A percentile compares a stretch with the other conserved stretches of the same genome.
phyloP scores from a whole-genome alignment of 306 rosid species.

The Clitoria ternatea region DNA sequence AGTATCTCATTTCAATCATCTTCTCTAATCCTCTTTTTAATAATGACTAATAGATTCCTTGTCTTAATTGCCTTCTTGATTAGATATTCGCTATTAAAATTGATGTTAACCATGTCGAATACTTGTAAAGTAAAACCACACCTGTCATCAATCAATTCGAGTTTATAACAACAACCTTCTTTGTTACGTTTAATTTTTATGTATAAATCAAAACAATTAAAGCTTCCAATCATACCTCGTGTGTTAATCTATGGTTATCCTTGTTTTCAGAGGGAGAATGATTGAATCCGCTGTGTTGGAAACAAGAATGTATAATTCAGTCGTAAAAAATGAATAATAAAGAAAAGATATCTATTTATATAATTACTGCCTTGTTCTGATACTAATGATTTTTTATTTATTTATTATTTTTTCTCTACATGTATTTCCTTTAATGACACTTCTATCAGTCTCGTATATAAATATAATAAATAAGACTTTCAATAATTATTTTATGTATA shows the following conservation, averaged over 20 bases:
- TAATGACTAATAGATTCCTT: conserved; percentile 25
- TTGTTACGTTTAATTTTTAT: neutral
- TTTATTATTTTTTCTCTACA: no score
- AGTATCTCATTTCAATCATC: conserved; percentile 14
- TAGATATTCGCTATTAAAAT: conserved; percentile 21
- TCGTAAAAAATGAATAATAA: neutral
- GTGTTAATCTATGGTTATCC: neutral
- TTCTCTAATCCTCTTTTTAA: conserved; percentile 17
- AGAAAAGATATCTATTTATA: no score
- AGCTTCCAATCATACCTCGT: neutral
- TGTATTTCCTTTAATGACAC: no score
- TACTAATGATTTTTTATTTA: no score
- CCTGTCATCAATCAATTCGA: conserved; percentile 19
- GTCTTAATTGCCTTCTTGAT: conserved; percentile 27
- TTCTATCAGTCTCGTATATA: no score
- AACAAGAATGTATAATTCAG: no score
- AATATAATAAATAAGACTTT: no score
- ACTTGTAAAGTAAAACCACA: conserved; percentile 19
- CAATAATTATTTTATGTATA: no score
- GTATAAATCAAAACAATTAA: neutral
- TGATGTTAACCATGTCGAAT: conserved; percentile 8
- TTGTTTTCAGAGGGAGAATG: neutral
- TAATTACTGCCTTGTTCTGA: no score
- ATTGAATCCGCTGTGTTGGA: neutral
- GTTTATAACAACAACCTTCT: neutral